A percentile compares a stretch with the other conserved stretches of the same genome.
Evolutionary conservation across 116 monocot genomes (phyloP).

Genomic region (Posidonia oceanica): DNA sequence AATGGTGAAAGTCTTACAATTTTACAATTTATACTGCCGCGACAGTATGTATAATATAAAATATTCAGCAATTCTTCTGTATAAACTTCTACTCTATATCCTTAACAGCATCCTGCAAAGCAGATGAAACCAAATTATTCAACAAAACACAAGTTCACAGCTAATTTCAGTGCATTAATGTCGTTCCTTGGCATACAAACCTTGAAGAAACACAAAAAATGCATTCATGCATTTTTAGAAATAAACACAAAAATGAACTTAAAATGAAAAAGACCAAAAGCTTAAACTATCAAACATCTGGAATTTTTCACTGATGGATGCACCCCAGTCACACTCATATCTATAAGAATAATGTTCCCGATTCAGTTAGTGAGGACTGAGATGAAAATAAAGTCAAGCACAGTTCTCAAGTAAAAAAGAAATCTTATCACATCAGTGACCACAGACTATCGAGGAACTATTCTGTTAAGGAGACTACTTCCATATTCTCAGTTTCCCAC

Average conservation of each 20-base stretch:
- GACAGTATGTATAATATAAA: neutral
- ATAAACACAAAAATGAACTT: neutral
- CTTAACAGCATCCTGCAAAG: conserved; percentile 57
- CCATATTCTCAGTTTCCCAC: no score
- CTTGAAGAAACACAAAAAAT: neutral
- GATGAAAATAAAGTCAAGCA: no score
- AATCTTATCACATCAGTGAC: no score
- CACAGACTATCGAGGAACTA: no score
- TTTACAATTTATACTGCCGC: conserved; percentile 5
- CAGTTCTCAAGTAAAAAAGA: no score
- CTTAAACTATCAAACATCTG: no score
- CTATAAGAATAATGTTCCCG: no score
- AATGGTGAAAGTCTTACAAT: neutral
- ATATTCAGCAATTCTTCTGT: neutral
- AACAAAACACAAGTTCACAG: neutral
- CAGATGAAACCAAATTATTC: neutral
- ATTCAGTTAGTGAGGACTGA: no score
- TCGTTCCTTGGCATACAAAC: neutral
- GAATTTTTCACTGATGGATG: no score
- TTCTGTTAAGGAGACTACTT: no score
- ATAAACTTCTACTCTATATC: conserved; percentile 34
- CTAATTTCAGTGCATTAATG: neutral
- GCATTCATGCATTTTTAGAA: neutral
- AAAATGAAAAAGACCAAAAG: no score
- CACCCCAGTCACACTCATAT: no score